Evolutionary conservation across 768 basidiomycete genomes (phyloP).

Genomic region (Leucocoprinus leucothites): DNA sequence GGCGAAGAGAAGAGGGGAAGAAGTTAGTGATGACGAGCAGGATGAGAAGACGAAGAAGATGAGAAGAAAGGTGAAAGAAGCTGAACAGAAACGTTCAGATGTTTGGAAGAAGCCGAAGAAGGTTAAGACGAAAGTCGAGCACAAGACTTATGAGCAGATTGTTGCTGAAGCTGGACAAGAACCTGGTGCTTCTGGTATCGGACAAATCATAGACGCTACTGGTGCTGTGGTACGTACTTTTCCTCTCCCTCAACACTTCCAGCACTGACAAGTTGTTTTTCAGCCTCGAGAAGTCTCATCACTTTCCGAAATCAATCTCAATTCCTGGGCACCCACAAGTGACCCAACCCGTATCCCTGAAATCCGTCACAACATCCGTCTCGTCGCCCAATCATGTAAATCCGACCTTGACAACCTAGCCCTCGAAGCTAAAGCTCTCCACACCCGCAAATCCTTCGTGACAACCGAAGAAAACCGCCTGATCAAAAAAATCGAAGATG

Average conservation of each 20-base stretch:
- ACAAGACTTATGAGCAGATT: slow-evolving; percentile 97
- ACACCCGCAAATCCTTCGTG: slow-evolving; percentile 75
- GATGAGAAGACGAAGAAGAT: slow-evolving; percentile 44
- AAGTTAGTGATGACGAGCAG: slow-evolving; percentile 71
- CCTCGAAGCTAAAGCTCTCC: slow-evolving; percentile 80
- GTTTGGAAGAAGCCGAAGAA: slow-evolving; percentile 87
- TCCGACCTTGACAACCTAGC: slow-evolving; percentile 86
- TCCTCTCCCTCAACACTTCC: slow-evolving; percentile 4
- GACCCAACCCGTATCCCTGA: slow-evolving; percentile 92
- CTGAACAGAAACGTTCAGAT: slow-evolving; percentile 62
- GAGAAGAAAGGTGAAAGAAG: slow-evolving; percentile 52
- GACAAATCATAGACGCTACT: slow-evolving; percentile 92
- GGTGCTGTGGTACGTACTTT: slow-evolving; percentile 74
- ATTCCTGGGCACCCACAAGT: slow-evolving; percentile 81
- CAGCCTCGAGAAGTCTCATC: slow-evolving; percentile 89
- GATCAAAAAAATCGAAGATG: slow-evolving; percentile 65
- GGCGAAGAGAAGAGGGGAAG: slow-evolving; percentile 70
- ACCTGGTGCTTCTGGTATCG: slow-evolving; percentile 51
- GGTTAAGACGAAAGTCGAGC: slow-evolving; percentile 80
- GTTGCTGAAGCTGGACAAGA: slow-evolving; percentile 81
- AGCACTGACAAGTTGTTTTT: slow-evolving; percentile 3
- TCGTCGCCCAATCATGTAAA: slow-evolving; percentile 82
- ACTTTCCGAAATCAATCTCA: slow-evolving; percentile 70
- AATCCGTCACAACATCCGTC: slow-evolving; percentile 91
- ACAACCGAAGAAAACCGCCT: slow-evolving; percentile 68